These are phyloP conservation scores for Phascolomyces articulosus DNA, from an alignment of 371 early-diverging fungal species.

Conservation along the genomic window DNA sequence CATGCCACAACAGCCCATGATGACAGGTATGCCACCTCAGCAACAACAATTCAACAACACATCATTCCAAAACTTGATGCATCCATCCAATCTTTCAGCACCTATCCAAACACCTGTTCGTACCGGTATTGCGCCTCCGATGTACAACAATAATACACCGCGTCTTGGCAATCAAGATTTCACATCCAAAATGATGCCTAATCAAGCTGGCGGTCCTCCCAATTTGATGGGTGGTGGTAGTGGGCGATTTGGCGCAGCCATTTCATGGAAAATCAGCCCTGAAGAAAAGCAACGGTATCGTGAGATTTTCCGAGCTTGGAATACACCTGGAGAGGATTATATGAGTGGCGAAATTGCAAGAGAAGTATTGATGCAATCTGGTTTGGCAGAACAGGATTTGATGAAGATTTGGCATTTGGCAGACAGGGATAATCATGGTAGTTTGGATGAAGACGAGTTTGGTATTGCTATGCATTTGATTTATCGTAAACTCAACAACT, in stretches of 20 bases:
- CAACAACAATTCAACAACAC: conserved; percentile 11
- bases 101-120: conserved; percentile 21
- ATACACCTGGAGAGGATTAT: conserved; percentile 75
- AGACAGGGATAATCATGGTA: conserved; percentile 49
- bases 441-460: conserved; percentile 55
- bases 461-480: conserved; percentile 59
- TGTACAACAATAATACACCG: conserved; percentile 25
- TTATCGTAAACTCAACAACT: conserved; percentile 77
- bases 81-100: conserved; percentile 12
- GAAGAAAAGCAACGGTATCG: conserved; percentile 84
- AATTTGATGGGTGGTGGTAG: conserved; percentile 34
- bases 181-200: conserved; percentile 57
- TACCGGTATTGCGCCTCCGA: conserved; percentile 25
- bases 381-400: conserved; percentile 35
- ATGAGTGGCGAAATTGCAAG: conserved; percentile 83
- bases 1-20: conserved; percentile 20
- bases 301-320: conserved; percentile 86
- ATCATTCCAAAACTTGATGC: conserved; percentile 14
- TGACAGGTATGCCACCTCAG: conserved; percentile 21
- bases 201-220: conserved; percentile 32
- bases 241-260: conserved; percentile 21
- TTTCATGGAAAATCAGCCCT: conserved; percentile 79
- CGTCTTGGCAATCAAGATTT: conserved; percentile 48
- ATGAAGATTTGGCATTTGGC: conserved; percentile 56
- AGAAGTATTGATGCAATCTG: conserved; percentile 69